Percentiles rank a stretch among this genome's conserved stretches.
phyloP scores from a whole-genome alignment of 2,329 filamentous ascomycete genomes.

The Emydomyces testavorans region DNA sequence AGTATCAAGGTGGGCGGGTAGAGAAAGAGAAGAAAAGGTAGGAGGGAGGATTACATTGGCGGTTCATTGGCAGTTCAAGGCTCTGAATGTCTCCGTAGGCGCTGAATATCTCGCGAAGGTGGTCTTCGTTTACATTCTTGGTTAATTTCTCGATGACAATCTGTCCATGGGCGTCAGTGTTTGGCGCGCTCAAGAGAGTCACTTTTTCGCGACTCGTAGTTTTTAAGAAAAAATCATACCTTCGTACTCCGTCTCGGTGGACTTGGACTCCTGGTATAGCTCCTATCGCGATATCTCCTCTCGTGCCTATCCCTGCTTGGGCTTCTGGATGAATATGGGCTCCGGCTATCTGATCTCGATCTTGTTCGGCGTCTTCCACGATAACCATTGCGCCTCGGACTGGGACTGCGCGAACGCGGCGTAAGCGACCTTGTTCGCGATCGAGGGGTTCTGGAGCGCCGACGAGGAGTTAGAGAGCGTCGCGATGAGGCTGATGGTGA shows the following conservation, averaged over 20 bases:
- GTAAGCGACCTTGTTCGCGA: constrained; percentile 5
- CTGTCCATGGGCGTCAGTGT: constrained; percentile 37
- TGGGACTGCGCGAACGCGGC: constrained; percentile 6
- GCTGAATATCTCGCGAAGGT: constrained; percentile 85
- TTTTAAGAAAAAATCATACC: constrained; percentile 20
- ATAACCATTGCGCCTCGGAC: constrained; percentile 19
- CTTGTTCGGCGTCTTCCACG: constrained; percentile 14
- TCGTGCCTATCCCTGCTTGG: constrained; percentile 32
- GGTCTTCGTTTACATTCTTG: constrained; percentile 82
- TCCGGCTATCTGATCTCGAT: constrained; percentile 10
- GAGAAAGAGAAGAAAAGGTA: constrained; percentile 3
- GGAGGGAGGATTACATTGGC: constrained; percentile 50
- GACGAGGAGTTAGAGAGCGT: constrained; percentile 22
- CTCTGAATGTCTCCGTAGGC: constrained; percentile 76
- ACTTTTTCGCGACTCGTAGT: no score
- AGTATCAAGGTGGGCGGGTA: constrained; percentile 3
- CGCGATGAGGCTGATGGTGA: constrained; percentile 20
- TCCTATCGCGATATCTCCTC: constrained; percentile 30
- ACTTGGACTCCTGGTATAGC: constrained; percentile 28
- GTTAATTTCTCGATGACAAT: constrained; percentile 94
- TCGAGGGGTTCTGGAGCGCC: constrained; percentile 14
- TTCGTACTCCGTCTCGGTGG: constrained; percentile 27
- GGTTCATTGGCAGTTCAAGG: constrained; percentile 80
- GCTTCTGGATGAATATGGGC: constrained; percentile 24
- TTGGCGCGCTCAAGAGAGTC: no score